Base-by-base conservation (phyloP, 805 yeast genomes). In the Millerago galiae region DNA sequence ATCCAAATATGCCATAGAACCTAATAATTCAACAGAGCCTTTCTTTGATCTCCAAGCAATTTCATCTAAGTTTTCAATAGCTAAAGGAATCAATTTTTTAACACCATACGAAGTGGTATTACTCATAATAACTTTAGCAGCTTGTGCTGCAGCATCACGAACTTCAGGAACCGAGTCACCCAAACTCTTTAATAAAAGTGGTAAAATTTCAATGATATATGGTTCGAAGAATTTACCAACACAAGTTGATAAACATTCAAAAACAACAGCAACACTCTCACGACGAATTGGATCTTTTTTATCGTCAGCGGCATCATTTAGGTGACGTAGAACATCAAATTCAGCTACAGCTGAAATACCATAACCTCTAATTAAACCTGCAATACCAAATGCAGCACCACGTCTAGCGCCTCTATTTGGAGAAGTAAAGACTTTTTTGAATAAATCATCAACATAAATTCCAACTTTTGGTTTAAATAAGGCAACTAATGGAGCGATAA, bases 1-100 rank as follows among this genome's bases (percentile, higher is more conserved):
- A 56, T 91, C 96, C 48, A 93, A 72, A 61, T 89, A 93, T 1
- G 99, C 99, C 99, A 93, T 93, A 18, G 96, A 81, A 63, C 99
- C 99, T 36, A 93, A 74, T 40, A 93, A 67, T 60, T 93, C 98
- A 15, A 93, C 98, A 7, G 98, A 86, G 4, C 98, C 99, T 65
- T 89, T 87, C 67, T 93, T 93, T 0, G 95, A 79, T 66, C 99
- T 76, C 99, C 99, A 93, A 0, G 95, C 83, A 43, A 82, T 79
- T 47, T 87, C 95, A 53, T 89, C 95, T 53, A 93, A 71, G 51
- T 86, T 87, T 27, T 80, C 76, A 45, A 91, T 76, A 0, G 97
- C 95, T 44, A 91, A 71, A 2, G 99, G 99, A 60, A 93, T 89
- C 61, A 93, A 72, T 51, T 83, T 81, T 58, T 83, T 85, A 44